Evolutionary conservation across 2,329 filamentous ascomycete genomes (phyloP).

Genomic region (Calonectria leucothoes): DNA sequence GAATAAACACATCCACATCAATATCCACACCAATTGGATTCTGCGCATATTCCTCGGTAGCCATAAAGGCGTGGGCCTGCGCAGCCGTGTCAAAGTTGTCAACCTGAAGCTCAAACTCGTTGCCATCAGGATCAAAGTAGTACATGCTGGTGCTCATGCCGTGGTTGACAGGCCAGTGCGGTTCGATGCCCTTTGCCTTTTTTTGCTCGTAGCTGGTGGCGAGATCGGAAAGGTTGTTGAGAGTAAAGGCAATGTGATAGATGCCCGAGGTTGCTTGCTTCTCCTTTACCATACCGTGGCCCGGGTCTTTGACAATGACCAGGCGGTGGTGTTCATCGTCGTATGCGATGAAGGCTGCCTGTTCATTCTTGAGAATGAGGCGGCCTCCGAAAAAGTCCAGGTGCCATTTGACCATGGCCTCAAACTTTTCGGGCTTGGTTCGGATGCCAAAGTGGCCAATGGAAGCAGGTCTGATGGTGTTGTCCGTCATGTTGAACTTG

Average conservation of each 20-base stretch:
- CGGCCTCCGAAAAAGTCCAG: not conserved
- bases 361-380: not conserved
- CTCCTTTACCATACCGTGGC: not conserved
- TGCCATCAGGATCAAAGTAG: slow-evolving; percentile 25
- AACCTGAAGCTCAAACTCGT: slow-evolving; percentile 21
- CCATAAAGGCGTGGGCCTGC: slow-evolving; percentile 16
- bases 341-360: not conserved
- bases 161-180: slow-evolving; percentile 25
- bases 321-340: not conserved
- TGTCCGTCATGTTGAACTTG: not conserved
- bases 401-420: not conserved
- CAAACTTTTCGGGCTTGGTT: not conserved
- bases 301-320: not conserved
- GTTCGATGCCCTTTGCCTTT: slow-evolving; percentile 1
- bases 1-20: slow-evolving; percentile 3
- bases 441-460: not conserved
- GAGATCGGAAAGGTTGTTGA: not conserved
- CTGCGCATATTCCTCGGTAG: not conserved
- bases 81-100: slow-evolving; percentile 23
- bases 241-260: not conserved
- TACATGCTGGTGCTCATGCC: slow-evolving; percentile 25
- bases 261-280: not conserved
- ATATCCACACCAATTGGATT: slow-evolving; percentile 23
- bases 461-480: not conserved
- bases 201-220: not conserved